These are phyloP conservation scores for Oleoguttula mirabilis DNA, from an alignment of 495 filamentous ascomycete species.

Conservation along the genomic window DNA sequence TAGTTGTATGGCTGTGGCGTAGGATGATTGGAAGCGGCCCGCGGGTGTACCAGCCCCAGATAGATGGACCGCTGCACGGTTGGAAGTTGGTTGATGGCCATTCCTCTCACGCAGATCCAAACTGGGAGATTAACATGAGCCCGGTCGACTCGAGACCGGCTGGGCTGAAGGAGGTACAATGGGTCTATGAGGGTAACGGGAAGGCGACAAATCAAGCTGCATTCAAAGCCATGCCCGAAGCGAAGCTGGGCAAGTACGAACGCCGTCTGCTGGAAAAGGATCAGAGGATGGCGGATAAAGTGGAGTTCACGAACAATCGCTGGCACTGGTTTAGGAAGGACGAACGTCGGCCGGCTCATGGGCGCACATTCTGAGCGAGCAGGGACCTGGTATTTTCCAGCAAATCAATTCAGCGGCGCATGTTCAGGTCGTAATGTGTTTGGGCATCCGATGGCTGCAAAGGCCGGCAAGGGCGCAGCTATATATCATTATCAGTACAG, in stretches of 20 bases:
- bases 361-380: too few species aligned
- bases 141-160: not conserved
- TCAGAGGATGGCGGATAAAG: slow-evolving; percentile 5
- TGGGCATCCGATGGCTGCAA: too few species aligned
- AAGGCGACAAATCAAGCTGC: not conserved
- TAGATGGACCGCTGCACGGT: slow-evolving; percentile 11
- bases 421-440: too few species aligned
- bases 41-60: slow-evolving; percentile 7
- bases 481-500: too few species aligned
- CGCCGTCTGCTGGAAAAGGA: slow-evolving; percentile 8
- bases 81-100: slow-evolving; percentile 13
- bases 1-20: not conserved
- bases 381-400: too few species aligned
- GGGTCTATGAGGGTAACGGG: slow-evolving; percentile 12
- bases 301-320: slow-evolving; percentile 11
- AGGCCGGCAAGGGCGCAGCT: too few species aligned
- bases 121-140: slow-evolving; percentile 7
- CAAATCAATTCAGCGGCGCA: too few species aligned
- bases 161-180: slow-evolving; percentile 1
- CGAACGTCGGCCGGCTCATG: not conserved
- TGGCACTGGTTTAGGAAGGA: slow-evolving; percentile 8
- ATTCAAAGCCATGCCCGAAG: slow-evolving; percentile 9
- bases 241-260: slow-evolving; percentile 14
- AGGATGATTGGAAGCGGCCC: not conserved
- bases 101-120: slow-evolving; percentile 1